Evolutionary conservation across 352 stramenopile species (phyloP).

Genomic region (Globisporangium heterothallicum): DNA sequence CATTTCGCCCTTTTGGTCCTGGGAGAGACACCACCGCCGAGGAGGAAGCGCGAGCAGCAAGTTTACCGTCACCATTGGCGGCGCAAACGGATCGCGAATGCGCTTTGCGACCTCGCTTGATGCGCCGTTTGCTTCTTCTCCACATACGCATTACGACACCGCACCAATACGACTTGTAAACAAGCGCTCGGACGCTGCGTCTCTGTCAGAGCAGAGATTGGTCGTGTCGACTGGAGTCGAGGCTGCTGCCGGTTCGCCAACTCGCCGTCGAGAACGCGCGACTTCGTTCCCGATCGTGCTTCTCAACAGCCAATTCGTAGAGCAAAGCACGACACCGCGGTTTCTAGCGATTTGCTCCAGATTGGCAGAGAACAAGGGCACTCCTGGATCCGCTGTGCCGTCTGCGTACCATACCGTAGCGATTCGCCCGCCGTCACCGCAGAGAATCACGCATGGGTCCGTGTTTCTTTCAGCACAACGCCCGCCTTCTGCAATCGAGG

Average conservation of each 20-base stretch:
- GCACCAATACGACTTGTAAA: conserved; percentile 10
- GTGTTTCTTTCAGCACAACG: conserved; percentile 20
- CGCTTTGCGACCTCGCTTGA: conserved; percentile 43
- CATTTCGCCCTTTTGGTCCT: conserved; percentile 51
- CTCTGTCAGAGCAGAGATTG: conserved; percentile 15
- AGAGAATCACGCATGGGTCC: conserved; percentile 25
- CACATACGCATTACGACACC: conserved; percentile 8
- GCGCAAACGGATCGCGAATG: conserved; percentile 30
- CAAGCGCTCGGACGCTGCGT: conserved; percentile 12
- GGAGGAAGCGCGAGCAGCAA: neutral
- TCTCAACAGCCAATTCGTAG: conserved; percentile 6
- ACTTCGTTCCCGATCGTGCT: conserved; percentile 24
- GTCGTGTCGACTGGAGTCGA: neutral
- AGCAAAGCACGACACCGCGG: conserved; percentile 2
- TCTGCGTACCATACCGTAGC: conserved; percentile 19
- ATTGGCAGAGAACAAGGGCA: conserved; percentile 7
- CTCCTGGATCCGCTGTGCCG: neutral
- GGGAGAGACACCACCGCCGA: conserved; percentile 17
- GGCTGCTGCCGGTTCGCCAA: conserved; percentile 5
- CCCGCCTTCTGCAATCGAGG: neutral
- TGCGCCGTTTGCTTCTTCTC: neutral
- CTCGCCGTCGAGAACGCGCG: conserved; percentile 18
- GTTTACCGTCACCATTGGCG: conserved; percentile 31
- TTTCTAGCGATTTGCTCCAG: conserved; percentile 12
- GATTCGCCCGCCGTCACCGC: conserved; percentile 22